Conservation (phyloP, 176 grass and related monocot genomes). For the Avena atlantica region DNA sequence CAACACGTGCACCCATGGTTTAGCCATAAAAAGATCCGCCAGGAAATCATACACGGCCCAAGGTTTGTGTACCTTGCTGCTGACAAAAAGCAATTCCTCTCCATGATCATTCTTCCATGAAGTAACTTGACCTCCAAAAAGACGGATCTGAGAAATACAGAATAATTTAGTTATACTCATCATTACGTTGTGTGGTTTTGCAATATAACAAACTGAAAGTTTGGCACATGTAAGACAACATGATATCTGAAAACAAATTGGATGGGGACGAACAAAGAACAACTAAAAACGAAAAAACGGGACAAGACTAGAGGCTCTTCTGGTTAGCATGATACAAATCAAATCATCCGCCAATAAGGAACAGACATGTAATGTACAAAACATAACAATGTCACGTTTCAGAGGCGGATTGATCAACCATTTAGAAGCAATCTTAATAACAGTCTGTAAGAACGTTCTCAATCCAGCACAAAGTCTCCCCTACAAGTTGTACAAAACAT, state of each 20-base stretch:
- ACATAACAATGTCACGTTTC: neutral
- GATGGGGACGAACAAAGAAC: neutral
- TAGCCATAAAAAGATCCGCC: neutral
- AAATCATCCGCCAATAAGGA: neutral
- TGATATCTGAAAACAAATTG: neutral
- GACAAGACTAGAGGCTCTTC: neutral
- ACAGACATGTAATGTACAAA: neutral
- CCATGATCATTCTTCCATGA: slow-evolving; percentile 87
- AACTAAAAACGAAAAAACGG: neutral
- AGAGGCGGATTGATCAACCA: neutral
- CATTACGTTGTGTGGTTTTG: neutral
- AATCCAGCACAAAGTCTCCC: neutral
- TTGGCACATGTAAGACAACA: neutral
- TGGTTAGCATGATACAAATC: neutral
- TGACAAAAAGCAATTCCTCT: slow-evolving; percentile 79
- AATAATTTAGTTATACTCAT: slow-evolving; percentile 1
- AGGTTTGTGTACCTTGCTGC: slow-evolving; percentile 61
- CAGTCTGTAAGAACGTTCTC: neutral
- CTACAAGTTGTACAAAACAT: slow-evolving; percentile 1
- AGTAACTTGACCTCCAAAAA: slow-evolving; percentile 82
- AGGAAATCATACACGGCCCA: neutral
- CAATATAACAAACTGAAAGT: neutral
- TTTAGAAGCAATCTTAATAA: neutral
- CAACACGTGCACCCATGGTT: neutral
- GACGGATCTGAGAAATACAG: slow-evolving; percentile 46